Conservation (phyloP, 768 basidiomycete genomes). For the Tephrocybe sp. region DNA sequence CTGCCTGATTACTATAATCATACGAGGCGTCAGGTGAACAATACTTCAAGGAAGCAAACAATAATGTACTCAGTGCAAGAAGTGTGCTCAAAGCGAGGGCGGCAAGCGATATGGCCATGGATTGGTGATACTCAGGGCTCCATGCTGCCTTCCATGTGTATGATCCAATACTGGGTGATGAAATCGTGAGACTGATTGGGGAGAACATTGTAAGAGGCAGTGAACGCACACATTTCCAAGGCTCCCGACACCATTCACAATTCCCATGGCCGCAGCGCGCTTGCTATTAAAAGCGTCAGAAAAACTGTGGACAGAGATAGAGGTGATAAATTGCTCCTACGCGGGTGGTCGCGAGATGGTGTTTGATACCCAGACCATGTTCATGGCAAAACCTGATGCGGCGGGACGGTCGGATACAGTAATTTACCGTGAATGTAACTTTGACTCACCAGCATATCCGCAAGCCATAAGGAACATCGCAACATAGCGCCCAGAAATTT, state of each 20-base stretch:
- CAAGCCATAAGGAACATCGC: slow-evolving; percentile 64
- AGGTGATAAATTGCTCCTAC: slow-evolving; percentile 22
- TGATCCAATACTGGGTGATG: slow-evolving; percentile 51
- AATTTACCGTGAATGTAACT: too few species aligned
- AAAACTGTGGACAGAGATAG: background rate
- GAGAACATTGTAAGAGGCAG: background rate
- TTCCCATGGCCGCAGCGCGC: slow-evolving; percentile 56
- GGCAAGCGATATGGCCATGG: slow-evolving; percentile 51
- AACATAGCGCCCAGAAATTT: slow-evolving; percentile 55
- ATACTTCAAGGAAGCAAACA: too few species aligned
- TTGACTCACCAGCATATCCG: slow-evolving; percentile 43
- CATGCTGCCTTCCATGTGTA: slow-evolving; percentile 63
- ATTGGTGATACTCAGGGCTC: slow-evolving; percentile 62
- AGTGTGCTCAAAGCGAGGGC: slow-evolving; percentile 34
- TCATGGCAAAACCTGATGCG: slow-evolving; percentile 41
- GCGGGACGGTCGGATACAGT: too few species aligned
- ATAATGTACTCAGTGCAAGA: slow-evolving; percentile 29
- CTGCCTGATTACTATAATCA: slow-evolving; percentile 39
- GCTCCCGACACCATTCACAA: slow-evolving; percentile 62
- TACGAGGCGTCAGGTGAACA: too few species aligned
- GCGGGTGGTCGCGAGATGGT: slow-evolving; percentile 60
- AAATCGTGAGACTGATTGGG: background rate
- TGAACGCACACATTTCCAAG: slow-evolving; percentile 55
- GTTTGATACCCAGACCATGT: slow-evolving; percentile 64
- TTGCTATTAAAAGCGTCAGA: slow-evolving; percentile 28